Evolutionary conservation across 257 asterid species (phyloP), one percentile per base, ranked within the genome.

Genomic region (Orobanche coerulescens): DNA sequence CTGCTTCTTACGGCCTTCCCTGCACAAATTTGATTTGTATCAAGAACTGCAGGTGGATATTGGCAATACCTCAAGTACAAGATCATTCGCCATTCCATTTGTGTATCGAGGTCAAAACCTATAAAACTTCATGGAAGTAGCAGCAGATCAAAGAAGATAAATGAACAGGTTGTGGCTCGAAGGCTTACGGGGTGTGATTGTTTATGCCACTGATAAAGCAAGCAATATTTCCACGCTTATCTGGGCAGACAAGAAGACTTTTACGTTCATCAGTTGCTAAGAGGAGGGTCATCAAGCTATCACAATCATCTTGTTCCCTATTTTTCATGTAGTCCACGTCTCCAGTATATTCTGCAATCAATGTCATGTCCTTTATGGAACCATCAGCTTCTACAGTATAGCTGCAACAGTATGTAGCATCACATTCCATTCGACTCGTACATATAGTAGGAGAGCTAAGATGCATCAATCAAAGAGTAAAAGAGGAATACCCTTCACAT

Each of bases 201-300:
- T 89, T 89, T 65, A 89, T 85, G 74, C 95, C 97, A 75, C 78
- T 86, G 20, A 89, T 78, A 61, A 89, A 89, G 20, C 97, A 94
- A 23, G 97, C 77, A 34, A 89, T 75, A 67, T 89, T 86, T 65
- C 94, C 95, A 39, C 85, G 88, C 72, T 81, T 86, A 72, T 89
- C 97, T 67, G 97, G 90, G 68, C 97, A 89, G 72, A 89, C 77
- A 18, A 86, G 80, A 19, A 89, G 92, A 44, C 92, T 86, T 56
- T 72, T 72, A 12, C 82, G 71, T 4, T 84, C 76, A 54, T 84
- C 82, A 0, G 73, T 48, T 20, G 97, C 84, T 31, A 81, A 78
- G 66, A 89, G 90, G 33, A 89, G 97, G 23, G 95, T 89, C 97
- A 89, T 89, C 82, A 89, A 58, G 82, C 97, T 81, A 63, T 89